These are phyloP conservation scores for Ustulina deusta DNA, from an alignment of 2,329 filamentous ascomycete genomes.

Conservation along the genomic window DNA sequence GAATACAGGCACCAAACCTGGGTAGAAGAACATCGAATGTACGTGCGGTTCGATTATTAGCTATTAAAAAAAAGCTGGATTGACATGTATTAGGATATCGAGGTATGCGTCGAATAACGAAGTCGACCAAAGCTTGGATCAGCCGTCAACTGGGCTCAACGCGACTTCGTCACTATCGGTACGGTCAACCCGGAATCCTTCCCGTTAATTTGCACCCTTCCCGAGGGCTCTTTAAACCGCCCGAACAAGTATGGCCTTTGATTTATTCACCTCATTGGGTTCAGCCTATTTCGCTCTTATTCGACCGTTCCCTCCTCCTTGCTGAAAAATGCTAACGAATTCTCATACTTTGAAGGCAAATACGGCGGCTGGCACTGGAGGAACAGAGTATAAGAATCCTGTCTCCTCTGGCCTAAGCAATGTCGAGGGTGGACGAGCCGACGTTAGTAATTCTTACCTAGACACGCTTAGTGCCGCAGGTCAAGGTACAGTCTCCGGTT, in stretches of 20 bases:
- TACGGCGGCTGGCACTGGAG: constrained; percentile 43
- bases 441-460: constrained; percentile 34
- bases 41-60: constrained; percentile 54
- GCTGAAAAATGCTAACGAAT: constrained; percentile 26
- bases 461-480: constrained; percentile 35
- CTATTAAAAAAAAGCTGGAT: not conserved
- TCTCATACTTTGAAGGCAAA: constrained; percentile 51
- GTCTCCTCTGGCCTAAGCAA: constrained; percentile 29
- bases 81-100: constrained; percentile 44
- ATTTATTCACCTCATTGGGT: not conserved
- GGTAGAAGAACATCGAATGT: constrained; percentile 86
- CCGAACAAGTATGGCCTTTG: not conserved
- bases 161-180: constrained; percentile 46
- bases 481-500: constrained; percentile 31
- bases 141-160: constrained; percentile 31
- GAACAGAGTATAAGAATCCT: constrained; percentile 34
- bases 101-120: constrained; percentile 47
- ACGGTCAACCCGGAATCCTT: constrained; percentile 11
- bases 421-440: constrained; percentile 32
- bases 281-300: not conserved
- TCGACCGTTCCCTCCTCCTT: not conserved
- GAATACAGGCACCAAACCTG: constrained; percentile 90
- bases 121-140: constrained; percentile 43
- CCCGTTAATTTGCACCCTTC: not conserved
- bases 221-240: not conserved